Conservation (phyloP, 345 rosid species). For the Rhodamnia rubescens region DNA sequence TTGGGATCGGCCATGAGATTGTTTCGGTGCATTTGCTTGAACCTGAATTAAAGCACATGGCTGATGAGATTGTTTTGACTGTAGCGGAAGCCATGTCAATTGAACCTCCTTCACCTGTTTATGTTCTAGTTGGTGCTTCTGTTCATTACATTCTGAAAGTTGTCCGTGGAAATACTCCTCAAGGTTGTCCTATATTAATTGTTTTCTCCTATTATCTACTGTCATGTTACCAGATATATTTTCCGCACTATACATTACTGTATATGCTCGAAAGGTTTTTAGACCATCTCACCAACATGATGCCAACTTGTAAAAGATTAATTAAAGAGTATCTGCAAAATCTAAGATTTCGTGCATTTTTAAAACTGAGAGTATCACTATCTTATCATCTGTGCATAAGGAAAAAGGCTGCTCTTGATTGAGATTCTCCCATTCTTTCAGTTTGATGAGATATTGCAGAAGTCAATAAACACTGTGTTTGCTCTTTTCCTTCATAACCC, state of each 20-base stretch:
- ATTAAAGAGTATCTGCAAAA: neutral
- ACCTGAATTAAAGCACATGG: conserved; percentile 47
- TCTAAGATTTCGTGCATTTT: neutral
- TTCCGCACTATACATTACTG: neutral
- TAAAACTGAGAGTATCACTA: neutral
- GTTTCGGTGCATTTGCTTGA: conserved; percentile 78
- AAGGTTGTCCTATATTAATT: conserved; percentile 36
- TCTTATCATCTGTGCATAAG: neutral
- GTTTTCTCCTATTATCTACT: neutral
- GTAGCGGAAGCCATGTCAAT: conserved; percentile 98
- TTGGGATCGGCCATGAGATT: conserved; percentile 73
- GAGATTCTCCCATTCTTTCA: neutral
- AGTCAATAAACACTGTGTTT: neutral
- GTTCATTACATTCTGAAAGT: conserved; percentile 61
- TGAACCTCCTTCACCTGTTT: conserved; percentile 84
- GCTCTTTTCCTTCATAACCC: neutral
- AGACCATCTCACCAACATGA: neutral
- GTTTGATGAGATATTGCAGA: neutral
- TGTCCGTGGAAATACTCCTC: conserved; percentile 65
- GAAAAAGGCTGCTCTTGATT: neutral
- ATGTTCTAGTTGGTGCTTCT: conserved; percentile 72
- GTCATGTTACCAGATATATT: neutral
- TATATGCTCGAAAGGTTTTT: neutral
- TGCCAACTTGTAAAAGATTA: neutral
- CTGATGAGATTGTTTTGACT: conserved; percentile 65